Evolutionary conservation across 2,329 filamentous ascomycete genomes (phyloP).

Genomic region (Aureobasidium sp.): DNA sequence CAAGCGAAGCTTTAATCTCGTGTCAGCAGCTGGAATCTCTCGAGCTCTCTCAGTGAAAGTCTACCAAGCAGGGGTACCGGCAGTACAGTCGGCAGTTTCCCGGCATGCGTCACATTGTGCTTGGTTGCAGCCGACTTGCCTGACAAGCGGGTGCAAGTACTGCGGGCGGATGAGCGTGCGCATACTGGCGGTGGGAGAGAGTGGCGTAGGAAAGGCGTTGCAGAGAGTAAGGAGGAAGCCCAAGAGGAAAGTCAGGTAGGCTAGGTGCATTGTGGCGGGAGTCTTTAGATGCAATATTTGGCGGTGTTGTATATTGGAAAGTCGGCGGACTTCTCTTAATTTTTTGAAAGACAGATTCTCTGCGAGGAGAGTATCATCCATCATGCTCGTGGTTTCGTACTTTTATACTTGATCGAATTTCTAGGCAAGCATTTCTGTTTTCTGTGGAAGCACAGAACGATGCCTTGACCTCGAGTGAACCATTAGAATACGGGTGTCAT

Average conservation of each 20-base stretch:
- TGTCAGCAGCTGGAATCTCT: neutral
- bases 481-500: neutral
- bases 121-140: neutral
- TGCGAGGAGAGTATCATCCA: neutral
- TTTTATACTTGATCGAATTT: neutral
- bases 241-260: too few species aligned
- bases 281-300: too few species aligned
- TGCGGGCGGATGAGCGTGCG: neutral
- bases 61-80: slow-evolving; percentile 2
- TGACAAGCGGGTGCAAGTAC: neutral
- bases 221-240: too few species aligned
- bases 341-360: neutral
- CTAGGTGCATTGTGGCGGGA: slow-evolving; percentile 4
- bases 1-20: neutral
- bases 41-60: rapidly evolving
- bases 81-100: neutral
- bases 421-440: neutral
- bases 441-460: neutral
- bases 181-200: neutral
- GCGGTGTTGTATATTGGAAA: too few species aligned
- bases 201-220: neutral
- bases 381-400: neutral
- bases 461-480: neutral
- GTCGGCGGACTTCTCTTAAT: too few species aligned
- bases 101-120: slow-evolving; percentile 1